Evolutionary conservation across 371 early-diverging fungal species (phyloP), one percentile per base, ranked within the genome.

Genomic region (Globomyces sp.): DNA sequence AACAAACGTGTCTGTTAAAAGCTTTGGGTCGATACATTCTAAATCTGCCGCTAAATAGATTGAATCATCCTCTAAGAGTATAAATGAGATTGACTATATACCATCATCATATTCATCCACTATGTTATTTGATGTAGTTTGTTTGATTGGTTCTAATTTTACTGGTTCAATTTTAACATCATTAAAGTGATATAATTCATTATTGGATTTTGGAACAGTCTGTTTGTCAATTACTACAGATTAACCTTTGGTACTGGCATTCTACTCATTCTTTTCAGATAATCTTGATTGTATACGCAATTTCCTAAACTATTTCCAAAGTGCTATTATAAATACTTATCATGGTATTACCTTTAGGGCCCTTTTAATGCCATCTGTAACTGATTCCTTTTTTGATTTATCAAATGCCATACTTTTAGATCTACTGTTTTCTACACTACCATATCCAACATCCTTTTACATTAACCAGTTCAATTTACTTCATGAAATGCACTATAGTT

Each of bases 261-360:
- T 58, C 68, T 63, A 10, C 24, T 48, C 40, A 98, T 71, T 39
- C 81, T 77, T 63, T 74, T 82, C 46, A 92, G 62, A 76, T 81
- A 97, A 6, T 83, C 80, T 78, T 96, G 97, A 74, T 99, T 95
- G 74, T 97, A 96, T 1, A 96, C 78, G 67, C 99, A 99, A 68
- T 94, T 95, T 11, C 99, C 99, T 50, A 99, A 67, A 4, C 86
- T 86, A 67, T 94, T 94, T 13, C 99, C 99, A 83, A 98, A 99
- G 64, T 85, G 82, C 4, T 93, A 24, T 24, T 24, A 24, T 24
- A 24, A 24, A 24, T 24, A 24, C 24, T 24, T 24, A 24, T 24
- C 24, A 24, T 24, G 24, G 24, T 24, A 24, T 24, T 24, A 24
- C 24, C 24, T 24, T 86, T 63, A 99, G 70, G 0, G 97, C 89